These are phyloP conservation scores for Rhodotorula sp. DNA, from an alignment of 1,284 basidiomycete genomes.

Conservation along the genomic window DNA sequence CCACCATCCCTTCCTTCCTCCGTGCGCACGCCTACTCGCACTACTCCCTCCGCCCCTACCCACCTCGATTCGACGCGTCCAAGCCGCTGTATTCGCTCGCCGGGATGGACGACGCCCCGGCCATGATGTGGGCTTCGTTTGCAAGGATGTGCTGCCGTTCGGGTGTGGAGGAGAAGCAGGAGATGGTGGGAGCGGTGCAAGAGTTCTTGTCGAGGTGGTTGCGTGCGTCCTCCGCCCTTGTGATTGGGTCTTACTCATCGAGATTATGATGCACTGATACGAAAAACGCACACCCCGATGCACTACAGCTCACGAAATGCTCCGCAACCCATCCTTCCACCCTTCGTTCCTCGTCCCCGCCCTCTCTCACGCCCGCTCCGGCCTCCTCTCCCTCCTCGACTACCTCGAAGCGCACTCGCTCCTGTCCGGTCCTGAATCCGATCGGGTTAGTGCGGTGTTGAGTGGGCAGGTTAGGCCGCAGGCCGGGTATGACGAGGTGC, in stretches of 20 bases:
- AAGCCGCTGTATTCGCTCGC: not conserved
- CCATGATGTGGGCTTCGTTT: constrained; percentile 3
- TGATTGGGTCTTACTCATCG: too few species aligned
- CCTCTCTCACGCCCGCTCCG: not conserved
- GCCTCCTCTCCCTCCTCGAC: constrained; percentile 27
- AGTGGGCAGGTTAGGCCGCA: not conserved
- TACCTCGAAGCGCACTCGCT: constrained; percentile 29
- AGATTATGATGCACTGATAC: too few species aligned
- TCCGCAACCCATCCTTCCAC: constrained; percentile 2
- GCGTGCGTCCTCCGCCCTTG: constrained; percentile 7
- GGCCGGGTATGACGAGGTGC: not conserved
- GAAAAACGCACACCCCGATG: not conserved
- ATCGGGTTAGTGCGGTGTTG: not conserved
- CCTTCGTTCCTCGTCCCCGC: not conserved
- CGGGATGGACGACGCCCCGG: not conserved
- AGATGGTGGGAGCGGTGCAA: constrained; percentile 1
- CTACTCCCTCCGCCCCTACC: not conserved
- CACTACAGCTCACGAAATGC: constrained; percentile 6
- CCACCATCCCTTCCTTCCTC: not conserved
- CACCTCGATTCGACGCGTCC: not conserved
- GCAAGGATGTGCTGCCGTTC: constrained; percentile 12
- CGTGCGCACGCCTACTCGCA: constrained; percentile 13
- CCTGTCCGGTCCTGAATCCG: not conserved
- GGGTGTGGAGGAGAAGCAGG: not conserved
- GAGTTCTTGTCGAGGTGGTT: constrained; percentile 17